A percentile compares a stretch with the other conserved stretches of the same genome.
Evolutionary conservation across 2,329 filamentous ascomycete genomes (phyloP).

Genomic region (Periglandula ipomoeae): DNA sequence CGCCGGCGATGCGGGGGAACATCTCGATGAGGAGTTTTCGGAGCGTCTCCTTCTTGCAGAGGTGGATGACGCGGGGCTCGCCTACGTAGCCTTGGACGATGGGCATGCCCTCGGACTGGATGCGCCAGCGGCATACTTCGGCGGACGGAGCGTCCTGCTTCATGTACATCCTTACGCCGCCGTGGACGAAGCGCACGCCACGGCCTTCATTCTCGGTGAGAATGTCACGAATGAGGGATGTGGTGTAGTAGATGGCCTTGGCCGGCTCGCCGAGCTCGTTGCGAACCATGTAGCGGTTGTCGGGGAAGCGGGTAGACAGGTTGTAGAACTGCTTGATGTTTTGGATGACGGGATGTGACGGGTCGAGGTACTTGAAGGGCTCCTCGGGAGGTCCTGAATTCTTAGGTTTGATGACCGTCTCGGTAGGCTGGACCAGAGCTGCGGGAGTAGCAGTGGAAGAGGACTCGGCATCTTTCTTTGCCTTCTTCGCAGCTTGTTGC

Average conservation of each 20-base stretch:
- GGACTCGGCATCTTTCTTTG: slow-evolving; percentile 29
- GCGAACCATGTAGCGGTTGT: slow-evolving; percentile 89
- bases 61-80: slow-evolving; percentile 61
- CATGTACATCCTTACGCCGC: slow-evolving; percentile 97
- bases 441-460: slow-evolving; percentile 11
- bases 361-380: slow-evolving; percentile 82
- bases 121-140: slow-evolving; percentile 85
- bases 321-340: slow-evolving; percentile 79
- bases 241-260: slow-evolving; percentile 96
- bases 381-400: slow-evolving; percentile 63
- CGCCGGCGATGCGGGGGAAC: slow-evolving; percentile 80
- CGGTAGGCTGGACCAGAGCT: slow-evolving; percentile 10
- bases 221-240: slow-evolving; percentile 73
- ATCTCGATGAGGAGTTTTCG: slow-evolving; percentile 82
- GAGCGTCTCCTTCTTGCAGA: slow-evolving; percentile 72
- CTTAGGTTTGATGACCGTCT: slow-evolving; percentile 24
- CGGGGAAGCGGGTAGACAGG: slow-evolving; percentile 74
- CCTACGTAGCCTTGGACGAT: slow-evolving; percentile 89
- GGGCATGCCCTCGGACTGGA: slow-evolving; percentile 88
- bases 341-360: slow-evolving; percentile 65
- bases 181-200: slow-evolving; percentile 92
- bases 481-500: slow-evolving; percentile 37
- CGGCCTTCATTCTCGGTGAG: slow-evolving; percentile 79
- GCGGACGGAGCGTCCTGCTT: slow-evolving; percentile 87
- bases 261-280: slow-evolving; percentile 81